Conservation (phyloP, 129 eudicot species). For the Rutidosis leptorrhynchoides region DNA sequence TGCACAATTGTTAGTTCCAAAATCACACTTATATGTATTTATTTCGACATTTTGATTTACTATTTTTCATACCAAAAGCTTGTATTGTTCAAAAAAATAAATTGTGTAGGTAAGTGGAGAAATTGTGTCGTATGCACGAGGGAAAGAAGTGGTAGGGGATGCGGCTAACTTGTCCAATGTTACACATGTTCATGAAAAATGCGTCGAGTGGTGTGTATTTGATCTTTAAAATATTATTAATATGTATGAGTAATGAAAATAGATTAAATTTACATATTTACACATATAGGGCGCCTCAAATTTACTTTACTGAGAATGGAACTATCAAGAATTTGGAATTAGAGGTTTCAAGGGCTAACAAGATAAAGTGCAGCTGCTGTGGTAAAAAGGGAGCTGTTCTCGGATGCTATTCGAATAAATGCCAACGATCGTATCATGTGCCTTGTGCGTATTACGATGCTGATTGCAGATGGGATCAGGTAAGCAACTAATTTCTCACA, state of each 20-base stretch:
- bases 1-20: conserved; percentile 50
- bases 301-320: conserved; percentile 44
- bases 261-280: not conserved
- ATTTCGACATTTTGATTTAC: conserved; percentile 1
- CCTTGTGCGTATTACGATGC: conserved; percentile 64
- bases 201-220: conserved; percentile 59
- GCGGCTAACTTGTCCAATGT: conserved; percentile 35
- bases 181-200: conserved; percentile 61
- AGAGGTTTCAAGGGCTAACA: conserved; percentile 72
- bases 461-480: conserved; percentile 90
- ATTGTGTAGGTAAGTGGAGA: conserved; percentile 69
- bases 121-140: conserved; percentile 60
- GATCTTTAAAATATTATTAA: not conserved
- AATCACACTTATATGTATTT: not conserved
- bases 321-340: conserved; percentile 57
- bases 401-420: conserved; percentile 70
- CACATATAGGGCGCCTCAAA: conserved; percentile 69
- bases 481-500: conserved; percentile 38
- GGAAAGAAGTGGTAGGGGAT: conserved; percentile 47
- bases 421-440: conserved; percentile 69
- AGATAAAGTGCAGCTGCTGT: conserved; percentile 74
- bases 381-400: conserved; percentile 89
- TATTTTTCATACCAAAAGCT: not conserved
- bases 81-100: not conserved
- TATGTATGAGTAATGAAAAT: not conserved